Base-by-base conservation (phyloP, 495 filamentous ascomycete genomes). In the Halenospora varia region DNA sequence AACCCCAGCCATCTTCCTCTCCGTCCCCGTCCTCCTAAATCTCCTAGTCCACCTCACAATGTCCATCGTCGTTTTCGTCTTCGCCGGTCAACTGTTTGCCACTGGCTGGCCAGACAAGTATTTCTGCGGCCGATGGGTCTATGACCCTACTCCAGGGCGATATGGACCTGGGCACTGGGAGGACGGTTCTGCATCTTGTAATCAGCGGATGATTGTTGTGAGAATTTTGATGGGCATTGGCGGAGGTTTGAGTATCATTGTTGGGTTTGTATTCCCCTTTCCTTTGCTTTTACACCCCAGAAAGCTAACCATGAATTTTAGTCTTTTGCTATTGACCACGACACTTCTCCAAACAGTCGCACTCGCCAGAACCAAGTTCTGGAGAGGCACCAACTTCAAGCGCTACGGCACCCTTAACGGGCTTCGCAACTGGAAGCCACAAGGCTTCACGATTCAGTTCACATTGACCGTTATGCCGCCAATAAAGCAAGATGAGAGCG, bases 381-480 rank as follows among this genome's bases (percentile, higher is more conserved):
- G 50, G 50, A 18, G 40, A 40, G 9, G 35, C 13, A 40, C 4
- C 4, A 42, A 20, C 3, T 18, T 53, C 17, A 6, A 6, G 29
- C 13, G n/a, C n/a, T n/a, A n/a, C n/a, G n/a, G n/a, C n/a, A n/a
- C 29, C 13, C 29, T 35, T 13, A 17, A 18, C 4, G 13, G 10
- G 10, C 10, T 24, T 2, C 8, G 13, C 2, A 17, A n/a, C 20
- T 53, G 25, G 50, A 53, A 42, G 15, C 50, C 47, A 4, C 3
- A n/a, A 4, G 47, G 35, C 3, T 53, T 18, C 25, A 53, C 50
- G 11, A 15, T 53, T 8, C 50, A 53, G 20, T 40, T 53, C 50
- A 53, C 23, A 8, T 41, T 53, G 25, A 42, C 10, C 40, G 18
- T 53, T 19, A 4, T 53, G 35, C 10, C 10, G 18, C 50, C n/a